These are phyloP conservation scores for Bipolaris gigantea DNA, from an alignment of 2,329 filamentous ascomycete species.

Conservation along the genomic window DNA sequence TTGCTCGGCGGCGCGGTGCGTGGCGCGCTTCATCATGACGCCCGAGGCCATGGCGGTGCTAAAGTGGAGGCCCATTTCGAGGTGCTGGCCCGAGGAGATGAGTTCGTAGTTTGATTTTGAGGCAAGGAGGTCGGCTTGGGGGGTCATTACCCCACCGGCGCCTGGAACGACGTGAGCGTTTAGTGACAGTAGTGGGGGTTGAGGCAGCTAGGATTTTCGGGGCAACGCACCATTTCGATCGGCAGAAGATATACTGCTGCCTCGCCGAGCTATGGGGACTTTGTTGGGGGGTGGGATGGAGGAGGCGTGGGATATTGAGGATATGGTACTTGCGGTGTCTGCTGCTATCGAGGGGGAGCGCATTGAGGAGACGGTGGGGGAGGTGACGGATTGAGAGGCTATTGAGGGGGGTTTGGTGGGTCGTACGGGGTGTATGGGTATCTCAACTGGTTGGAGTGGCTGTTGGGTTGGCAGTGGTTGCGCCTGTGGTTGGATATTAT, in stretches of 20 bases:
- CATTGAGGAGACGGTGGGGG: slow-evolving; percentile 21
- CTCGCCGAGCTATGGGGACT: slow-evolving; percentile 28
- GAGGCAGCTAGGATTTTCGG: neutral
- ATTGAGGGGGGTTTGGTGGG: slow-evolving; percentile 21
- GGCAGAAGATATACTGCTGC: slow-evolving; percentile 22
- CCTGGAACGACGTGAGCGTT: slow-evolving; percentile 13
- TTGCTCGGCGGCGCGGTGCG: slow-evolving; percentile 37
- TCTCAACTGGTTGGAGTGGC: slow-evolving; percentile 4
- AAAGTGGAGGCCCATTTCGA: slow-evolving; percentile 39
- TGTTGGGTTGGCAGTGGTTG: slow-evolving; percentile 9
- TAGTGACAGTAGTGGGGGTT: neutral
- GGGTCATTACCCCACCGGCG: slow-evolving; percentile 30
- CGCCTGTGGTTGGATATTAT: neutral
- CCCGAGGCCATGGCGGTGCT: slow-evolving; percentile 38
- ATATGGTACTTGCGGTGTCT: slow-evolving; percentile 30
- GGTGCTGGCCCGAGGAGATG: slow-evolving; percentile 33
- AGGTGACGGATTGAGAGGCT: slow-evolving; percentile 8
- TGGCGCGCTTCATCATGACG: slow-evolving; percentile 40
- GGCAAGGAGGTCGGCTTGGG: slow-evolving; percentile 33
- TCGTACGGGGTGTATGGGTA: slow-evolving; percentile 21
- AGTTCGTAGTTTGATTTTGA: slow-evolving; percentile 38
- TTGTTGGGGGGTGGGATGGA: slow-evolving; percentile 26
- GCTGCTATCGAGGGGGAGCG: slow-evolving; percentile 24
- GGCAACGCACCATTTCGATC: slow-evolving; percentile 29
- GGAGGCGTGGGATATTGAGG: slow-evolving; percentile 29